phyloP scores from a whole-genome alignment of 345 rosid species.

The Lepidium africanum region DNA sequence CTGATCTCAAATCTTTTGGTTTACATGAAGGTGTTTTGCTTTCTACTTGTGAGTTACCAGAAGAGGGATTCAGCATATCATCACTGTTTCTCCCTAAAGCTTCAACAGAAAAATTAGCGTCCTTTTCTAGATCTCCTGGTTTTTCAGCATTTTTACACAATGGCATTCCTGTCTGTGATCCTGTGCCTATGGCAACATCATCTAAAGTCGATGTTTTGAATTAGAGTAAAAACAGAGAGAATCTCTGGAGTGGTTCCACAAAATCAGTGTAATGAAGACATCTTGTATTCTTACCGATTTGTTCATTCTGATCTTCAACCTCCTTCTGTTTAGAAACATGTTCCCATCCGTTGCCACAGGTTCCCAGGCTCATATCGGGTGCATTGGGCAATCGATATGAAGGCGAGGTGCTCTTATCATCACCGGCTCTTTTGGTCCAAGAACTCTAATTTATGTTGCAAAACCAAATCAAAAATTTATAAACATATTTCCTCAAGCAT shows the following conservation, averaged over 20 bases:
- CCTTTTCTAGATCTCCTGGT: constrained; percentile 21
- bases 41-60: constrained; percentile 29
- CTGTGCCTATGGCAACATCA: constrained; percentile 23
- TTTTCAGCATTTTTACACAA: not conserved
- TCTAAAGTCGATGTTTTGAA: constrained; percentile 8
- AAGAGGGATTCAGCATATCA: constrained; percentile 27
- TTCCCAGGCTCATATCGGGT: constrained; percentile 40
- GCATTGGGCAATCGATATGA: constrained; percentile 35
- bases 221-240: not conserved
- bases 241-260: not conserved
- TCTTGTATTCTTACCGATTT: constrained; percentile 23
- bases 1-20: constrained; percentile 35
- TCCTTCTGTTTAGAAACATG: constrained; percentile 27
- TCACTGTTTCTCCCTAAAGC: constrained; percentile 28
- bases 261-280: not conserved
- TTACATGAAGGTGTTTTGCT: constrained; percentile 28
- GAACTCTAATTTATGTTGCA: constrained; percentile 40
- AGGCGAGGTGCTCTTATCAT: constrained; percentile 37
- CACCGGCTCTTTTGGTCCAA: constrained; percentile 54
- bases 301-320: constrained; percentile 27
- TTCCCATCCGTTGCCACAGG: constrained; percentile 23
- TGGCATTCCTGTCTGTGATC: constrained; percentile 23
- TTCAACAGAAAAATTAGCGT: constrained; percentile 18
- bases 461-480: not conserved
- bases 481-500: not conserved